phyloP scores from a whole-genome alignment of 106 monocot species.

The Hemerocallis citrina region DNA sequence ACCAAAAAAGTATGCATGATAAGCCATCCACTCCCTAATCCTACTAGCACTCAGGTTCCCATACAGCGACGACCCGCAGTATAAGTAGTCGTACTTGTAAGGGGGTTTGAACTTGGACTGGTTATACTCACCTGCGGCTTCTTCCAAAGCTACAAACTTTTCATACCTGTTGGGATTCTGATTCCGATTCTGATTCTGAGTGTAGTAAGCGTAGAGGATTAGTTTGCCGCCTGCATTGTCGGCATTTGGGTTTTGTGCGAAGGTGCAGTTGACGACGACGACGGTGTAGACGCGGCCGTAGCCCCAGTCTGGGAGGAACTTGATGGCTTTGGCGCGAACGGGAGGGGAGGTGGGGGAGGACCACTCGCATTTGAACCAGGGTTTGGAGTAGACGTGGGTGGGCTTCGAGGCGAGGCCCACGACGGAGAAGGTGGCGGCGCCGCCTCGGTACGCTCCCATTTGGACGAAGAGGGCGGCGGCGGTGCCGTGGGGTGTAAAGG shows the following conservation, averaged over 20 bases:
- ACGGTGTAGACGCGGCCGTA: constrained; percentile 78
- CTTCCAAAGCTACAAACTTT: constrained; percentile 39
- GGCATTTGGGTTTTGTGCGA: constrained; percentile 19
- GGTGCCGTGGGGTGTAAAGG: constrained; percentile 44
- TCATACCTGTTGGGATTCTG: constrained; percentile 15
- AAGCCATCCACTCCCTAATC: constrained; percentile 66
- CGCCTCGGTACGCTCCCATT: constrained; percentile 72
- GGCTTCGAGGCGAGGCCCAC: constrained; percentile 70
- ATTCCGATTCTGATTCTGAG: too few relatives aligned
- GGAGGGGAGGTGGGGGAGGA: constrained; percentile 5
- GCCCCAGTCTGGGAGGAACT: constrained; percentile 76
- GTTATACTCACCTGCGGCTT: constrained; percentile 25
- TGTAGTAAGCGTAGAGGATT: constrained; percentile 27
- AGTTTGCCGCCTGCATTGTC: constrained; percentile 43
- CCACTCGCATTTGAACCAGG: constrained; percentile 48
- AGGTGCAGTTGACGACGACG: constrained; percentile 72
- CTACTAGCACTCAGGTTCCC: constrained; percentile 53
- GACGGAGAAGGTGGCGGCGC: constrained; percentile 46
- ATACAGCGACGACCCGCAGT: constrained; percentile 64
- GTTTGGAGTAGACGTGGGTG: constrained; percentile 49
- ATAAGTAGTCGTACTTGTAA: constrained; percentile 48
- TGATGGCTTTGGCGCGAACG: constrained; percentile 12
- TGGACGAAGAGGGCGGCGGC: constrained; percentile 60
- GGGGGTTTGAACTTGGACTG: constrained; percentile 13
- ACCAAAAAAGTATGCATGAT: constrained; percentile 53